phyloP scores from a whole-genome alignment of 2,329 filamentous ascomycete species.

The Hypoxylon sp. region DNA sequence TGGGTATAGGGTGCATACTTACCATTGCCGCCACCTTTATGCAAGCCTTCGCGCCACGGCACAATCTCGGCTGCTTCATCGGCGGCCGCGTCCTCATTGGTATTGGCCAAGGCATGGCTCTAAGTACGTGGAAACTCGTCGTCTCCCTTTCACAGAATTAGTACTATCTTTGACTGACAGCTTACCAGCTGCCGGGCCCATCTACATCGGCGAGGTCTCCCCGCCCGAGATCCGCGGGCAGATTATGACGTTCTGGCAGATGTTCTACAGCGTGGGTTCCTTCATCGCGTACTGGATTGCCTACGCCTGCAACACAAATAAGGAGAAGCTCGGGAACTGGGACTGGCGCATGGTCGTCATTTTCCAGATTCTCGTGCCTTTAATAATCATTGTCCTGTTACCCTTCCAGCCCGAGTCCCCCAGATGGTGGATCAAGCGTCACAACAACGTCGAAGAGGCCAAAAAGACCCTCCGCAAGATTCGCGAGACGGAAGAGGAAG shows the following conservation, averaged over 20 bases:
- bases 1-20: constrained; percentile 74
- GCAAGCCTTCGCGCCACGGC: constrained; percentile 74
- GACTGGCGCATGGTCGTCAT: constrained; percentile 81
- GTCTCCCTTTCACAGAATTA: constrained; percentile 53
- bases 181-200: constrained; percentile 71
- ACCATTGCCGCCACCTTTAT: constrained; percentile 78
- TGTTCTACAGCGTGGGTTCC: constrained; percentile 75
- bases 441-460: constrained; percentile 72
- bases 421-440: constrained; percentile 76
- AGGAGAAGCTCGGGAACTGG: constrained; percentile 73
- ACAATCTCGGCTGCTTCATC: constrained; percentile 76
- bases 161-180: constrained; percentile 15
- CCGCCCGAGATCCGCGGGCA: constrained; percentile 75
- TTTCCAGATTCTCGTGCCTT: constrained; percentile 78
- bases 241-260: constrained; percentile 79
- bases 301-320: constrained; percentile 72
- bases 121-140: constrained; percentile 58
- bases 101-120: constrained; percentile 77
- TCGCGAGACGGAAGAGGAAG: constrained; percentile 74
- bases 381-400: constrained; percentile 72
- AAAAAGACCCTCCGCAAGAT: constrained; percentile 70
- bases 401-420: constrained; percentile 78
- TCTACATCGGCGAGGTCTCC: constrained; percentile 79
- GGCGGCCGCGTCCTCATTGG: constrained; percentile 78
- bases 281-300: constrained; percentile 78